Percentiles rank a stretch among this genome's conserved stretches.
These are phyloP conservation scores for Diaporthe vaccinii DNA, from an alignment of 2,329 filamentous ascomycete species.

Conservation along the genomic window DNA sequence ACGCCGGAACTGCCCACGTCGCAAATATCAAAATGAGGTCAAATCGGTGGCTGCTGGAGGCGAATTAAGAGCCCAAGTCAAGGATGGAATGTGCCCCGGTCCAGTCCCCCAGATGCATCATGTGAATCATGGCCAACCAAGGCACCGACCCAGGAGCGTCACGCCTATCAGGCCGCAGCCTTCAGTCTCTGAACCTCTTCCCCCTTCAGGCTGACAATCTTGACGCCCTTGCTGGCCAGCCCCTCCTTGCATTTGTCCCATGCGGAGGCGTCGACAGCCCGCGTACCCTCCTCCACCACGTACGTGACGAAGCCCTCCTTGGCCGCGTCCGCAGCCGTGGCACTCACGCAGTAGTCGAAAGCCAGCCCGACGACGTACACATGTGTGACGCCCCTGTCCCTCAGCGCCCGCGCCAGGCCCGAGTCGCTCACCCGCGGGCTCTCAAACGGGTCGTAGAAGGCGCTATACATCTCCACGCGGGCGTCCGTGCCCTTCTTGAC, in stretches of 20 bases:
- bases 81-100: neutral
- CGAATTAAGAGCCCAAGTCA: no score
- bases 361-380: slow-evolving; percentile 91
- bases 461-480: slow-evolving; percentile 92
- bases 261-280: slow-evolving; percentile 73
- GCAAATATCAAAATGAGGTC: neutral
- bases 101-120: neutral
- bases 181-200: slow-evolving; percentile 67
- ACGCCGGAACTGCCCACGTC: neutral
- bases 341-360: slow-evolving; percentile 89
- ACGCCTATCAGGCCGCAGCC: neutral
- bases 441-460: slow-evolving; percentile 85
- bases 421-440: slow-evolving; percentile 71
- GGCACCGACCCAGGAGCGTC: neutral
- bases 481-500: slow-evolving; percentile 84
- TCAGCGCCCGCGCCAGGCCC: slow-evolving; percentile 72
- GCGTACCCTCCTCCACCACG: slow-evolving; percentile 84
- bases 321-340: slow-evolving; percentile 82
- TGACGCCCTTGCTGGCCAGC: slow-evolving; percentile 71
- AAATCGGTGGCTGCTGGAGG: neutral
- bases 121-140: neutral
- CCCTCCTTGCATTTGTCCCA: slow-evolving; percentile 70
- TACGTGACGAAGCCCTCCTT: slow-evolving; percentile 82
- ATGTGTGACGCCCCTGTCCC: slow-evolving; percentile 73
- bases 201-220: slow-evolving; percentile 70